A percentile compares a stretch with the other conserved stretches of the same genome.
These are phyloP conservation scores for Stephania japonica DNA, from an alignment of 164 flowering plant species.

Conservation along the genomic window DNA sequence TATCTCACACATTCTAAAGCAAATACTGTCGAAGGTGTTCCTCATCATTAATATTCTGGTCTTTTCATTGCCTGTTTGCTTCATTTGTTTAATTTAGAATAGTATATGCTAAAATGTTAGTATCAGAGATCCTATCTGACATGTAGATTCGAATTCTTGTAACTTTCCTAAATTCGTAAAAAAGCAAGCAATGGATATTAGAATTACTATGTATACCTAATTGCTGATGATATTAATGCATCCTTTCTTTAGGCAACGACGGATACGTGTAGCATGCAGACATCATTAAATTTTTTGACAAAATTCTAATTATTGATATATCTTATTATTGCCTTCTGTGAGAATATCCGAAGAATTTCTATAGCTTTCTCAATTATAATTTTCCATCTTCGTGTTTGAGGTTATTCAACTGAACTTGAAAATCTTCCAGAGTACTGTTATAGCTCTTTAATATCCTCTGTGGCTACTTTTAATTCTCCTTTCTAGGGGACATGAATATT, in stretches of 20 bases:
- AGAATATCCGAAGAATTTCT: too few relatives aligned
- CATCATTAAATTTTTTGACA: too few relatives aligned
- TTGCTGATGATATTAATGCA: neutral
- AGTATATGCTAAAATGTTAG: too few relatives aligned
- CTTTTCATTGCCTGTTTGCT: neutral
- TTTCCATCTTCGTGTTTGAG: too few relatives aligned
- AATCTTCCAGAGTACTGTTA: too few relatives aligned
- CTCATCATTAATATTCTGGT: neutral
- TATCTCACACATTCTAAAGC: slow-evolving; percentile 77
- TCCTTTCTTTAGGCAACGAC: neutral
- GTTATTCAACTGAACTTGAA: too few relatives aligned
- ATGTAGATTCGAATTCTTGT: neutral
- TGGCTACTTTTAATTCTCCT: too few relatives aligned
- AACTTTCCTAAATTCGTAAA: neutral
- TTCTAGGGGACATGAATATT: too few relatives aligned
- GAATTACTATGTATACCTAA: neutral
- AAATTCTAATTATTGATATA: too few relatives aligned
- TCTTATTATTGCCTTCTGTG: too few relatives aligned
- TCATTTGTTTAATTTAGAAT: neutral
- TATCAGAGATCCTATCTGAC: neutral
- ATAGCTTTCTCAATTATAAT: too few relatives aligned
- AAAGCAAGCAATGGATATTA: neutral
- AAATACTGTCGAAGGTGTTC: slow-evolving; percentile 65
- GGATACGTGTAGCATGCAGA: neutral
- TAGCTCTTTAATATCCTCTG: too few relatives aligned